These are phyloP conservation scores for Lolium multiflorum DNA, from an alignment of 176 grass and related monocot species.

Conservation along the genomic window DNA sequence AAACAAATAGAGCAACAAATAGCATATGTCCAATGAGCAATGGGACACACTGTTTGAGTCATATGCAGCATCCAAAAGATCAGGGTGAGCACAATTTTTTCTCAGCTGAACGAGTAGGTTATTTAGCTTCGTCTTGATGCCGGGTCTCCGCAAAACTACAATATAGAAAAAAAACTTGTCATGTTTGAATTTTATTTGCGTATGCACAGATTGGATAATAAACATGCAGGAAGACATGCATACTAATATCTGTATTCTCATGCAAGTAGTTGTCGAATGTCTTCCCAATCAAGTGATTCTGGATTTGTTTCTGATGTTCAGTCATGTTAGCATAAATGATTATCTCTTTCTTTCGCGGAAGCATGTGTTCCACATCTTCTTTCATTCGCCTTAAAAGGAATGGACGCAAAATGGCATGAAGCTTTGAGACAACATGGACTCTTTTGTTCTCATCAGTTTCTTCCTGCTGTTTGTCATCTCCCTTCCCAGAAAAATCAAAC, in stretches of 20 bases:
- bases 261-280: slow-evolving; percentile 75
- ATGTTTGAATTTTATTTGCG: slow-evolving; percentile 13
- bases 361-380: slow-evolving; percentile 92
- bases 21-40: slow-evolving; percentile 17
- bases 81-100: slow-evolving; percentile 87
- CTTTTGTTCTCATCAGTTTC: slow-evolving; percentile 87
- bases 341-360: slow-evolving; percentile 96
- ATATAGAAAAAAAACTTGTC: slow-evolving; percentile 33
- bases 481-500: slow-evolving; percentile 91
- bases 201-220: not conserved
- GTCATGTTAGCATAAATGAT: slow-evolving; percentile 98
- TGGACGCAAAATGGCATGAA: slow-evolving; percentile 92
- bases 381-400: slow-evolving; percentile 97
- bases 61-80: slow-evolving; percentile 82
- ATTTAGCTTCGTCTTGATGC: slow-evolving; percentile 76
- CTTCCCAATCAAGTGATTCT: slow-evolving; percentile 80
- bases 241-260: slow-evolving; percentile 69
- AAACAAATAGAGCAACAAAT: not conserved
- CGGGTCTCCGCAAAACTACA: slow-evolving; percentile 62
- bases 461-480: slow-evolving; percentile 59
- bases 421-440: slow-evolving; percentile 81
- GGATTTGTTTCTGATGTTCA: slow-evolving; percentile 83
- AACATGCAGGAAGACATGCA: slow-evolving; percentile 7
- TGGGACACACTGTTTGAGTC: slow-evolving; percentile 52
- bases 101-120: slow-evolving; percentile 80